Percentiles rank a stretch among this genome's conserved stretches.
Evolutionary conservation across 441 rosid species (phyloP).

Genomic region (Brassica balearica): DNA sequence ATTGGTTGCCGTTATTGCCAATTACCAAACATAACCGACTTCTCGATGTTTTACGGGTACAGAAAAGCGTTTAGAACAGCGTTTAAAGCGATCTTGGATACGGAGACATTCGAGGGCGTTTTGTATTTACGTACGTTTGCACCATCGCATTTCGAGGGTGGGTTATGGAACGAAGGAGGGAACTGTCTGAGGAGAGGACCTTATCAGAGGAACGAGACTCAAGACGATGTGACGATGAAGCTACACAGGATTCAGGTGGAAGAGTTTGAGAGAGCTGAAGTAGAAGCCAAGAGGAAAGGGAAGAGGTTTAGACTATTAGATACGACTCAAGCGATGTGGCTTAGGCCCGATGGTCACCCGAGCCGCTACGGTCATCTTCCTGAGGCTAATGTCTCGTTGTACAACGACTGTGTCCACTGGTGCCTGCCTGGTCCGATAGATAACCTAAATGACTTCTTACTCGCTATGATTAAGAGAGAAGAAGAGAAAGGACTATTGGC

Average conservation of each 20-base stretch:
- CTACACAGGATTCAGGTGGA: slow-evolving; percentile 66
- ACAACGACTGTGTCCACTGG: slow-evolving; percentile 76
- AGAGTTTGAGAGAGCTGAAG: slow-evolving; percentile 63
- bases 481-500: slow-evolving; percentile 48
- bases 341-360: slow-evolving; percentile 75
- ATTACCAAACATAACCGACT: slow-evolving; percentile 49
- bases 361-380: slow-evolving; percentile 59
- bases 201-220: slow-evolving; percentile 47
- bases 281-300: slow-evolving; percentile 55
- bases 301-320: slow-evolving; percentile 56
- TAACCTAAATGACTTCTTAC: slow-evolving; percentile 62
- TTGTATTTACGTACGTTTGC: slow-evolving; percentile 59
- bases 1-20: slow-evolving; percentile 60
- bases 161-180: slow-evolving; percentile 69
- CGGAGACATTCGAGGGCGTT: slow-evolving; percentile 53
- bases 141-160: slow-evolving; percentile 67
- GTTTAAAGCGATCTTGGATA: slow-evolving; percentile 50
- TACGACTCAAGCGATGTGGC: slow-evolving; percentile 55
- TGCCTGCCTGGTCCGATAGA: slow-evolving; percentile 78
- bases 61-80: slow-evolving; percentile 60
- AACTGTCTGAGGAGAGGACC: slow-evolving; percentile 56
- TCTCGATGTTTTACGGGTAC: slow-evolving; percentile 57
- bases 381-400: slow-evolving; percentile 56
- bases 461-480: slow-evolving; percentile 79
- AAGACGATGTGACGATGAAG: slow-evolving; percentile 53